Base-by-base conservation (phyloP, 2,329 filamentous ascomycete species). In the Scedosporium apiospermum region DNA sequence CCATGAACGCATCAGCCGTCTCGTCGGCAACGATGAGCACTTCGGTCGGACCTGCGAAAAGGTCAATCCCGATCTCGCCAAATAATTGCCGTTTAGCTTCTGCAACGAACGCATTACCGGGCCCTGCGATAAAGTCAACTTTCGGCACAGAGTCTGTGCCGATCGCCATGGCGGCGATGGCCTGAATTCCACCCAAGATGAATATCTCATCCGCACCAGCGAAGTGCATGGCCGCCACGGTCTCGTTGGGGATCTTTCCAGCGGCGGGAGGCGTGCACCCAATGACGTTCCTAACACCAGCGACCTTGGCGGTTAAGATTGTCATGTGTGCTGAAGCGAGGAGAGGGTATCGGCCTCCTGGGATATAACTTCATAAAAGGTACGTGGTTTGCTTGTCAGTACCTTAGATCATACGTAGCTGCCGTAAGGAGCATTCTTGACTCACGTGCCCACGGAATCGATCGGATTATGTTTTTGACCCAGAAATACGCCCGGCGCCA, bases 241-340 rank as follows among this genome's bases (percentile, higher is more conserved):
- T 82, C 0, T 78, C 75, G 53, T 72, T 67, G 0, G 81, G 80
- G 23, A 84, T 73, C 60, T 77, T 60, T 2, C 80, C 81, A 0
- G 68, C 67, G 62, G 81, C 81, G 0, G 80, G 81, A 4, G 80
- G 81, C 5, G 81, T 83, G 68, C 77, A 82, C 12, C 71, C 80
- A 6, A 80, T 73, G 3, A 83, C 79, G 59, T 78, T 70, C n/a
- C 71, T 71, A 1, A 82, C 80, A 2, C 81, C 81, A 4, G 81
- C 80, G 4, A 78, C 77, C 66, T 83, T 83, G 23, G 80, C 80
- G 0, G 80, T 83, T 4, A 82, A 68, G 57, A 83, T 81, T 2
- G 80, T 82, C 81, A 82, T 83, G 67, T 83, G 81, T 2, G 79
- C 78, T 6, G 76, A 80, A 1, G 80, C 81, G 2, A 83, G 76